Evolutionary conservation across 345 rosid species (phyloP).

Genomic region (Bruguiera sexangula): DNA sequence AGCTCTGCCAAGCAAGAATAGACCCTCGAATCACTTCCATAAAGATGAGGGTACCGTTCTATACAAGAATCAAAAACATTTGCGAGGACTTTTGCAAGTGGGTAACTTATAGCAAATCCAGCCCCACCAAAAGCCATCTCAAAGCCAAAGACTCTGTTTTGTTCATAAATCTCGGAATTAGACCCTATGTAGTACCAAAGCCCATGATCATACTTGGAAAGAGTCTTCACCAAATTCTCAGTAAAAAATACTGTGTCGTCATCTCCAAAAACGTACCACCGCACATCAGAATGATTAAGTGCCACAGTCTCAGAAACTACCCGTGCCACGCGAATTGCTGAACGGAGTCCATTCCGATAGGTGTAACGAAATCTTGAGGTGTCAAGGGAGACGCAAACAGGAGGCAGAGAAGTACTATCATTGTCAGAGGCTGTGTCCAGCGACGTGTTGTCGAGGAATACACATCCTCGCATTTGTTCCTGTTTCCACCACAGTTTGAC

Average conservation of each 20-base stretch:
- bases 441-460: conserved; percentile 52
- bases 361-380: conserved; percentile 74
- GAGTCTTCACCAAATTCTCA: conserved; percentile 63
- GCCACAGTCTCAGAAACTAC: conserved; percentile 62
- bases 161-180: conserved; percentile 62
- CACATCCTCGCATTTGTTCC: conserved; percentile 65
- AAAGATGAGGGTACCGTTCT: conserved; percentile 74
- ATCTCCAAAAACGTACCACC: conserved; percentile 88
- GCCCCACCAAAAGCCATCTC: conserved; percentile 80
- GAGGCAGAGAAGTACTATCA: conserved; percentile 44
- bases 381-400: conserved; percentile 64
- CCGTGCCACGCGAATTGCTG: conserved; percentile 75
- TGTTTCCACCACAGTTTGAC: conserved; percentile 79
- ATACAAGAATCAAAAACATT: conserved; percentile 76
- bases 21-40: conserved; percentile 77
- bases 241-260: conserved; percentile 76
- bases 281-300: conserved; percentile 48
- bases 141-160: conserved; percentile 57
- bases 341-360: conserved; percentile 50
- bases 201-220: conserved; percentile 73
- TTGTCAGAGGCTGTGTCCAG: conserved; percentile 11
- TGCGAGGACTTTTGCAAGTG: conserved; percentile 69
- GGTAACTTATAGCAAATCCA: conserved; percentile 73
- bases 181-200: conserved; percentile 83
- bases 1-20: conserved; percentile 79